Conservation (phyloP, 345 rosid species). For the Eucalyptus brandiana region DNA sequence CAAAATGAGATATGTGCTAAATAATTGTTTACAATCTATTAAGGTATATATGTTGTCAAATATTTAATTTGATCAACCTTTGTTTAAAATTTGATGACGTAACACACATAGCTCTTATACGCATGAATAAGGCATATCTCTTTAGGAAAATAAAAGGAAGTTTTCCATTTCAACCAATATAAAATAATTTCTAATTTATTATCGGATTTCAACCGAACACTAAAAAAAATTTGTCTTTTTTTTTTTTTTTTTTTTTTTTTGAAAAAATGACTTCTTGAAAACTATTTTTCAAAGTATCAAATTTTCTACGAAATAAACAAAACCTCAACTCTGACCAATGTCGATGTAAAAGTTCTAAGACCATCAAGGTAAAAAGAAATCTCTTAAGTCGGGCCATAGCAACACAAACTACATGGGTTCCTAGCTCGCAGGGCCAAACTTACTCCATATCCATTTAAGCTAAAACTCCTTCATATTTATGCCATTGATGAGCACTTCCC, state of each 20-base stretch:
- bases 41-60: background rate
- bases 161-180: background rate
- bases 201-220: accelerated
- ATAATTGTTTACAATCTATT: background rate
- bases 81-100: background rate
- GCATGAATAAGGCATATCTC: background rate
- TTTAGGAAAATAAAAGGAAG: background rate
- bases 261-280: background rate
- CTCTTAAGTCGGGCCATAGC: no score
- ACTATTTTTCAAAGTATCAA: background rate
- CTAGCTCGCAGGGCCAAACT: no score
- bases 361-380: background rate
- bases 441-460: no score
- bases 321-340: background rate
- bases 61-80: background rate
- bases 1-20: background rate
- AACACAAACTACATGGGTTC: no score
- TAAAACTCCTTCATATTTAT: no score
- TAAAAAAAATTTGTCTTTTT: background rate
- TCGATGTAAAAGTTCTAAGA: background rate
- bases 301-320: background rate
- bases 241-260: no score
- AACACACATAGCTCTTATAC: background rate
- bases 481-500: no score
- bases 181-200: background rate